Base-by-base conservation (phyloP, 768 basidiomycete genomes). In the Podaxis sp. region DNA sequence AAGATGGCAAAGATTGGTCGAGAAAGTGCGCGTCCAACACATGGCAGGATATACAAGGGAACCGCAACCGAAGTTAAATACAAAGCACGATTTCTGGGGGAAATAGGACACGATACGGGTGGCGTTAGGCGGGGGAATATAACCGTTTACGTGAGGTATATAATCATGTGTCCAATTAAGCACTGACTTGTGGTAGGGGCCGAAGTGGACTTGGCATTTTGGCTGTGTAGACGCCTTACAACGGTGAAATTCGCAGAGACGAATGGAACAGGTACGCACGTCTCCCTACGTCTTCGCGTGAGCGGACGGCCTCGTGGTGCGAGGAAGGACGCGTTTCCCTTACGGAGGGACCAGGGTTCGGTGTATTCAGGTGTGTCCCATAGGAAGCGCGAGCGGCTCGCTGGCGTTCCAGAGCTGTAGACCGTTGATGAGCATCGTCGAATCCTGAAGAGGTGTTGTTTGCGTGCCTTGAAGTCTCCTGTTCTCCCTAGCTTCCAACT, bases 401-500 rank as follows among this genome's bases (percentile, higher is more conserved):
- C 19, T 11, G 54, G 38, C 11, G 36, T 17, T 55, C 33, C 36
- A 24, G 7, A 22, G 54, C 38, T 40, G n/a, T 55, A 6, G 38
- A 12, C 29, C 4, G 38, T n/a, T 13, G 17, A 8, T 55, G 22
- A 55, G 19, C n/a, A 12, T 13, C 12, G 38, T 36, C 12, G 19
- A 19, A 37, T 4, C 8, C 4, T 38, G 19, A 55, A 55, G 29
- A 40, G 22, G 9, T 22, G 13, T 9, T 5, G 37, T 15, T 9
- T 24, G 33, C 38, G 43, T 37, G 33, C 58, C 50, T 51, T 38
- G 47, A 24, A 50, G 37, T 13, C 58, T 27, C 25, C 27, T 57
- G 7, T 25, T 54, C 40, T 64, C 64, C 11, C 24, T 40, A 24
- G 37, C 41, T 58, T 64, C 73, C 12, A 79, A 66, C 46, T 67